Percentiles rank a stretch among this genome's conserved stretches.
Evolutionary conservation across 306 rosid species (phyloP).

Genomic region (Morella rubra): DNA sequence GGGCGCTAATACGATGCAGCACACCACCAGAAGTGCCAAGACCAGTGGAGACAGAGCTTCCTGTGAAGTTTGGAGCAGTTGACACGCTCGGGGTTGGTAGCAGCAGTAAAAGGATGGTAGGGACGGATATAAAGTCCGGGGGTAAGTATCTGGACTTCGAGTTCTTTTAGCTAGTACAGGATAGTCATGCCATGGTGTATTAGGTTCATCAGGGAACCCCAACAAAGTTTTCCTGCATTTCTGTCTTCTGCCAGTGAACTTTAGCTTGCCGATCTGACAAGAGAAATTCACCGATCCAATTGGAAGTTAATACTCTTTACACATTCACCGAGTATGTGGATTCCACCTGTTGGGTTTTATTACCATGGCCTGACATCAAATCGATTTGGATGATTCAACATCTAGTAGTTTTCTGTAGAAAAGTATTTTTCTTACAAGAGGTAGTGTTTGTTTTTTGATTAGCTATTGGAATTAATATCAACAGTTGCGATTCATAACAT

Average conservation of each 20-base stretch:
- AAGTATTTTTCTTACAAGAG: conserved; percentile 20
- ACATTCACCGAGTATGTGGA: conserved; percentile 25
- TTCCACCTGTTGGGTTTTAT: conserved; percentile 5
- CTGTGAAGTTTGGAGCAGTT: conserved; percentile 57
- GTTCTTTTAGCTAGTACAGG: conserved; percentile 67
- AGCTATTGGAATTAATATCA: neutral
- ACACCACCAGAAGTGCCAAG: conserved; percentile 95
- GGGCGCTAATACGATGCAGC: conserved; percentile 92
- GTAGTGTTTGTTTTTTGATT: neutral
- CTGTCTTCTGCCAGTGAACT: conserved; percentile 36
- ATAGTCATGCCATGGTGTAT: conserved; percentile 40
- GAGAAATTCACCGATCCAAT: conserved; percentile 33
- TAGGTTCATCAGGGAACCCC: conserved; percentile 35
- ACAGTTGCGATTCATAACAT: neutral
- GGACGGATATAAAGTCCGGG: conserved; percentile 67
- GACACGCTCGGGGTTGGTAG: conserved; percentile 52
- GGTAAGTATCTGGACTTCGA: conserved; percentile 95
- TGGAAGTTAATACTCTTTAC: conserved; percentile 31
- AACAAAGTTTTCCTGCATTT: conserved; percentile 31
- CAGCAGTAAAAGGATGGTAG: conserved; percentile 74
- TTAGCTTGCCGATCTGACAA: conserved; percentile 24
- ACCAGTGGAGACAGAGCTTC: conserved; percentile 62
- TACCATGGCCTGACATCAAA: conserved; percentile 19
- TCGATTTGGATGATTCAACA: conserved; percentile 26
- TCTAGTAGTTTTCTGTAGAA: conserved; percentile 11